These are phyloP conservation scores for Effrenium voratum DNA, from an alignment of 73 alveolate genomes.

Conservation along the genomic window DNA sequence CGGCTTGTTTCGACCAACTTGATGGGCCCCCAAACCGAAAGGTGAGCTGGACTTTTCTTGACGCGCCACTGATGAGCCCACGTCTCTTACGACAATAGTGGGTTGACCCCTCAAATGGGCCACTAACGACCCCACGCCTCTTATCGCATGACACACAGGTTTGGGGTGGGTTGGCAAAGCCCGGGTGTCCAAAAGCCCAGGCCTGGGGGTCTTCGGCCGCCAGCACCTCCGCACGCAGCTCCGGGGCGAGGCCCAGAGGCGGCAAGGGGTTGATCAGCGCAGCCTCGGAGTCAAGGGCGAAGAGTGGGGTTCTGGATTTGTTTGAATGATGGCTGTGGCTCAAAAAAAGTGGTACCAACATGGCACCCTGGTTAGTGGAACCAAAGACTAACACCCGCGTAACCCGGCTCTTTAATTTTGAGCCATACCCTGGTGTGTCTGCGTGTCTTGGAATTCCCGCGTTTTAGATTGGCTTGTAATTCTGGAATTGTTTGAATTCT, in stretches of 20 bases:
- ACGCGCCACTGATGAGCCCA: not conserved
- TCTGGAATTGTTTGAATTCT: too few species aligned
- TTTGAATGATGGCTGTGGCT: not conserved
- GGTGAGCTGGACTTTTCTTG: not conserved
- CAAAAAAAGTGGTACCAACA: not conserved
- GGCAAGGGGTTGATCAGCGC: slow-evolving; percentile 91
- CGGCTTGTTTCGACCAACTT: too few species aligned
- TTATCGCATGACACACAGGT: not conserved
- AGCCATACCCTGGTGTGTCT: too few species aligned
- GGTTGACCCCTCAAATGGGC: not conserved
- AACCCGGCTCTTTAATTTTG: too few species aligned
- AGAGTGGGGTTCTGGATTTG: not conserved
- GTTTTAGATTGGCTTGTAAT: too few species aligned
- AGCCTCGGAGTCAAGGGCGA: slow-evolving; percentile 12
- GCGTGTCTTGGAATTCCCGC: too few species aligned
- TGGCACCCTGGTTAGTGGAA: too few species aligned
- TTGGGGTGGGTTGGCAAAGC: too few species aligned
- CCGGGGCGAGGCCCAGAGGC: slow-evolving; percentile 67
- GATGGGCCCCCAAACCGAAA: not conserved
- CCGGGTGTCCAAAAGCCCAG: too few species aligned
- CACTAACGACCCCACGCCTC: not conserved
- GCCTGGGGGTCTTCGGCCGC: not conserved
- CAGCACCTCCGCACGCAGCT: slow-evolving; percentile 62
- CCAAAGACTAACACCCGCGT: too few species aligned
- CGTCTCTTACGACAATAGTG: not conserved